Evolutionary conservation across 108 stramenopile genomes (phyloP).

Genomic region (Skeletonema costatum): DNA sequence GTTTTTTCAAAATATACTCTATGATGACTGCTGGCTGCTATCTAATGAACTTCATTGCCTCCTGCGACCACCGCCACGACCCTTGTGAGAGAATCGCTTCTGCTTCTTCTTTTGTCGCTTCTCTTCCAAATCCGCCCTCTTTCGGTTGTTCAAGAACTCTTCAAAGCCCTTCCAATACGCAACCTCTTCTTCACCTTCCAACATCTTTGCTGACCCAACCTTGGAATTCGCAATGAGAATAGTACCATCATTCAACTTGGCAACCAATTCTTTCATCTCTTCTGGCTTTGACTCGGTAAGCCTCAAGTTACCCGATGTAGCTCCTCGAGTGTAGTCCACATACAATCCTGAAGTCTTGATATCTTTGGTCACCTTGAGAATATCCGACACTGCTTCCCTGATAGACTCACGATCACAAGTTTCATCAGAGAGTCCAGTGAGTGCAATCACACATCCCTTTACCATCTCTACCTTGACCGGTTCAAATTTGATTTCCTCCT

Average conservation of each 20-base stretch:
- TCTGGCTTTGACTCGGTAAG: slow-evolving; percentile 60
- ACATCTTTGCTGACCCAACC: slow-evolving; percentile 61
- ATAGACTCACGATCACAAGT: slow-evolving; percentile 80
- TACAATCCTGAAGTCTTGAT: slow-evolving; percentile 80
- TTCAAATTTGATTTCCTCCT: slow-evolving; percentile 50
- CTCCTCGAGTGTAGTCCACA: slow-evolving; percentile 82
- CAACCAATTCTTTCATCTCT: slow-evolving; percentile 57
- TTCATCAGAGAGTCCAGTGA: slow-evolving; percentile 65
- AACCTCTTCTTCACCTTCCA: slow-evolving; percentile 87
- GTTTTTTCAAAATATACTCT: background rate
- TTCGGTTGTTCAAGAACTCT: slow-evolving; percentile 75
- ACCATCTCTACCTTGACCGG: slow-evolving; percentile 69
- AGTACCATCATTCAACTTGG: slow-evolving; percentile 65
- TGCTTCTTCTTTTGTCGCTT: slow-evolving; percentile 36
- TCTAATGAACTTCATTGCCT: background rate
- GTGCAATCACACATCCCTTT: slow-evolving; percentile 78
- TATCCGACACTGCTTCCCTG: slow-evolving; percentile 59
- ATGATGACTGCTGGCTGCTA: background rate
- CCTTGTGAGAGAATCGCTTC: slow-evolving; percentile 8
- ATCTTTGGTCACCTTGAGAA: slow-evolving; percentile 56
- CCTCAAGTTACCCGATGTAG: slow-evolving; percentile 70
- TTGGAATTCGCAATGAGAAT: slow-evolving; percentile 63
- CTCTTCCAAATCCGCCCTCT: slow-evolving; percentile 60
- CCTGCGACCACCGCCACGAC: background rate
- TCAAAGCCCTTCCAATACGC: slow-evolving; percentile 83